Percentiles rank a stretch among this genome's conserved stretches.
Evolutionary conservation across 495 filamentous ascomycete species (phyloP).

Genomic region (Apiosordaria backusii): DNA sequence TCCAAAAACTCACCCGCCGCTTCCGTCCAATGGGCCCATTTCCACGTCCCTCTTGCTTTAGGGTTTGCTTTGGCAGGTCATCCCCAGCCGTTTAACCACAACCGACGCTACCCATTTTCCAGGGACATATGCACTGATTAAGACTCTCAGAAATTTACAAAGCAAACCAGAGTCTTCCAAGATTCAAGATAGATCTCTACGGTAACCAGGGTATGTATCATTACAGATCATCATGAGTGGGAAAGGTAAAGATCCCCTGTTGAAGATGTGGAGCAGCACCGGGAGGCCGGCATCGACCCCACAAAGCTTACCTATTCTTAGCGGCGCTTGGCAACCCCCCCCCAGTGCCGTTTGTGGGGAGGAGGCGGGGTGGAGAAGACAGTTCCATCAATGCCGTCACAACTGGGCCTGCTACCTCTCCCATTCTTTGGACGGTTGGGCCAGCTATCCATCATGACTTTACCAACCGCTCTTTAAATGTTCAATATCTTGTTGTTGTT

Average conservation of each 20-base stretch:
- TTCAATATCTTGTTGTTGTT: neutral
- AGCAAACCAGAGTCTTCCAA: too few species aligned
- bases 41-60: neutral
- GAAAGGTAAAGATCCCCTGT: neutral
- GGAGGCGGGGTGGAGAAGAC: neutral
- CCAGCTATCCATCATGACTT: neutral
- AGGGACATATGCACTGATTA: too few species aligned
- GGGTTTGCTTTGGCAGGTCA: too few species aligned
- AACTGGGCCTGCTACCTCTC: too few species aligned
- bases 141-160: too few species aligned
- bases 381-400: neutral
- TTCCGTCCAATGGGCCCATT: neutral
- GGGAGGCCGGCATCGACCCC: neutral
- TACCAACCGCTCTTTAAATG: neutral
- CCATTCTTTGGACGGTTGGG: neutral
- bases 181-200: too few species aligned
- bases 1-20: neutral
- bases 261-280: neutral
- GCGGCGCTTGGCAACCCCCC: too few species aligned
- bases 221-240: neutral
- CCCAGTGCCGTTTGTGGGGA: too few species aligned
- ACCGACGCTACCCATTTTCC: too few species aligned
- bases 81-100: too few species aligned
- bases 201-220: neutral
- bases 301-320: neutral